Evolutionary conservation across 805 yeast genomes (phyloP).

Genomic region (Yarrowia porcina): DNA sequence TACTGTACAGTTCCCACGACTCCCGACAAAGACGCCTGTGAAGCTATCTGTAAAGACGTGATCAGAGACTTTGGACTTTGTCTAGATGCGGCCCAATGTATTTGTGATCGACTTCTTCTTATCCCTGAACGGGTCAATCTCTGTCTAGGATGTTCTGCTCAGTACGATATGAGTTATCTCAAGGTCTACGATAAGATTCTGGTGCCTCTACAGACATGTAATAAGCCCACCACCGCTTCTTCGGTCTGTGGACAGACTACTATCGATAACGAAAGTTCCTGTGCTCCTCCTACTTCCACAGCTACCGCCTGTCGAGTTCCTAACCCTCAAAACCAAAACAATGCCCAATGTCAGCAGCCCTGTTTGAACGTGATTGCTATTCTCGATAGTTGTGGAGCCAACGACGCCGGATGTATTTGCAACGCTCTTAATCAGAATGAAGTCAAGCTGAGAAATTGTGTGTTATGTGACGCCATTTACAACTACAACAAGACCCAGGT

Average conservation of each 20-base stretch:
- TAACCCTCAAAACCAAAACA: background rate
- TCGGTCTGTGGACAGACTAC: background rate
- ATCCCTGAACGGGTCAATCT: background rate
- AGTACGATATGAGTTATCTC: background rate
- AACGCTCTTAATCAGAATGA: background rate
- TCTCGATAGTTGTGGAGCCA: background rate
- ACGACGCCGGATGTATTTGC: background rate
- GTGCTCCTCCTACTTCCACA: background rate
- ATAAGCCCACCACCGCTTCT: background rate
- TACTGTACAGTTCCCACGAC: background rate
- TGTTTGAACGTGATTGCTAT: background rate
- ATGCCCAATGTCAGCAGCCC: background rate
- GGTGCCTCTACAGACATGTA: background rate
- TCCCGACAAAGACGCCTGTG: background rate
- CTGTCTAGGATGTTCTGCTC: background rate
- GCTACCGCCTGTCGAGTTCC: background rate
- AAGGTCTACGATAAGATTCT: background rate
- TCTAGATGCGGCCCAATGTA: background rate
- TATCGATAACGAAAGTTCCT: constrained; percentile 4
- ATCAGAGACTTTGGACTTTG: background rate
- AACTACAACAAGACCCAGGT: background rate
- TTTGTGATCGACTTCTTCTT: background rate
- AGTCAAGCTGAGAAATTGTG: background rate
- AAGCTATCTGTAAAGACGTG: background rate
- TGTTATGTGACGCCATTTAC: background rate